Percentiles rank a stretch among this genome's conserved stretches.
Evolutionary conservation across 371 early-diverging fungal species (phyloP).

Genomic region (Chytridiales sp.): DNA sequence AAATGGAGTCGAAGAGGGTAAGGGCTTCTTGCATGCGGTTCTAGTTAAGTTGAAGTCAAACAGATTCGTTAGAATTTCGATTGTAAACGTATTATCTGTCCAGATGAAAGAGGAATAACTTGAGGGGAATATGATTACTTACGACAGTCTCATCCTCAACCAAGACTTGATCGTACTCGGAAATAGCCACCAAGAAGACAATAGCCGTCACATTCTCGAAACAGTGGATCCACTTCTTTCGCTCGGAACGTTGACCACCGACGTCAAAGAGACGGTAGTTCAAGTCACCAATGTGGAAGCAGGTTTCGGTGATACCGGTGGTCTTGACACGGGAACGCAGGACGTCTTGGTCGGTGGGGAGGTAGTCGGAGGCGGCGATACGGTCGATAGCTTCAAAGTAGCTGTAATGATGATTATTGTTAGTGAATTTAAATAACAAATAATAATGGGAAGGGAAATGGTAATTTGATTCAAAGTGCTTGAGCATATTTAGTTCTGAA

Average conservation of each 20-base stretch:
- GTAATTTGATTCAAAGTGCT: no score
- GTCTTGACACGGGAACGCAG: slow-evolving; percentile 26
- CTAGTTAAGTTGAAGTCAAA: slow-evolving; percentile 34
- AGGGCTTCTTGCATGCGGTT: slow-evolving; percentile 96
- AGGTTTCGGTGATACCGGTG: slow-evolving; percentile 70
- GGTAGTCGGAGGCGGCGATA: slow-evolving; percentile 50
- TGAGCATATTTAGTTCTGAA: no score
- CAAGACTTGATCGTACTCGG: slow-evolving; percentile 94
- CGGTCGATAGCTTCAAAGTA: slow-evolving; percentile 93
- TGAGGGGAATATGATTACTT: slow-evolving; percentile 29
- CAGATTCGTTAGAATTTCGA: neutral
- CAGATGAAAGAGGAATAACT: neutral
- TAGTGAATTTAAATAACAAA: neutral
- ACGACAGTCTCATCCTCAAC: slow-evolving; percentile 91
- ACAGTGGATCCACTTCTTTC: slow-evolving; percentile 97
- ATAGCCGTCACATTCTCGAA: slow-evolving; percentile 88
- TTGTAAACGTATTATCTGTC: neutral
- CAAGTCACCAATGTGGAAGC: slow-evolving; percentile 56
- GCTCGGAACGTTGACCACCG: slow-evolving; percentile 50
- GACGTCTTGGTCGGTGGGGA: slow-evolving; percentile 30
- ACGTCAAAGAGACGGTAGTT: slow-evolving; percentile 47
- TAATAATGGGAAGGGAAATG: no score
- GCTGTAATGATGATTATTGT: slow-evolving; percentile 27
- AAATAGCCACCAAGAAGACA: slow-evolving; percentile 90
- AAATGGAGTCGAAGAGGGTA: slow-evolving; percentile 93